Evolutionary conservation across 2,329 filamentous ascomycete genomes (phyloP), one percentile per base, ranked within the genome.

Genomic region (Dothideomycetes sp.): DNA sequence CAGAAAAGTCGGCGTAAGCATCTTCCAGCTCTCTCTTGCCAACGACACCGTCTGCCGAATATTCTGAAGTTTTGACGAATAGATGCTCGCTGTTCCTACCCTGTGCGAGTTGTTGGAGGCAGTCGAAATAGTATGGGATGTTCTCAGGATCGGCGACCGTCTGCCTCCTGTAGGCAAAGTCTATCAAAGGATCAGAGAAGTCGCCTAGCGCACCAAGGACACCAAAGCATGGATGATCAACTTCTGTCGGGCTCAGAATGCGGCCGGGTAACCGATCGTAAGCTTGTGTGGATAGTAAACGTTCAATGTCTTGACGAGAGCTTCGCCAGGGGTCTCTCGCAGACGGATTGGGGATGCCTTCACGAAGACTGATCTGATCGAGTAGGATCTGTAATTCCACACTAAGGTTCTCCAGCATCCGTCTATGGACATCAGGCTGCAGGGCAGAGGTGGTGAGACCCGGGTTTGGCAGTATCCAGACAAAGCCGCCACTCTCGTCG

Each of bases 151-250:
- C 76, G 37, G 67, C 69, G 7, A 61, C 53, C 17, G 68, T 61
- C 58, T 84, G 80, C 24, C 72, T 66, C 17, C 74, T 64, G 52
- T 75, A 84, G 3, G 77, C 74, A 54, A 77, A 81, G 19, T 68
- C 59, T 14, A 85, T 59, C n/a, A 79, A 58, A 1, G 61, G 52
- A 50, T 82, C 75, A 4, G 73, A 68, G 55, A 83, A 81, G 51
- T 81, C 72, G 30, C 71, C 68, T 7, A 77, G 55, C 11, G 69
- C 69, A 16, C 81, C 81, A 16, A 85, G 62, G 46, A 75, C 73
- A 36, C 75, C 73, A 53, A 79, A 81, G 47, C 70, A 65, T 45
- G 63, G 63, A 41, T 57, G 51, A 30, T 58, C 59, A 22, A 47
- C 45, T 31, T 44, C 45, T 3, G 48, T 50, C 12, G 54, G 44